Evolutionary conservation across 768 basidiomycete species (phyloP).

Genomic region (Lepiota subincarnata): DNA sequence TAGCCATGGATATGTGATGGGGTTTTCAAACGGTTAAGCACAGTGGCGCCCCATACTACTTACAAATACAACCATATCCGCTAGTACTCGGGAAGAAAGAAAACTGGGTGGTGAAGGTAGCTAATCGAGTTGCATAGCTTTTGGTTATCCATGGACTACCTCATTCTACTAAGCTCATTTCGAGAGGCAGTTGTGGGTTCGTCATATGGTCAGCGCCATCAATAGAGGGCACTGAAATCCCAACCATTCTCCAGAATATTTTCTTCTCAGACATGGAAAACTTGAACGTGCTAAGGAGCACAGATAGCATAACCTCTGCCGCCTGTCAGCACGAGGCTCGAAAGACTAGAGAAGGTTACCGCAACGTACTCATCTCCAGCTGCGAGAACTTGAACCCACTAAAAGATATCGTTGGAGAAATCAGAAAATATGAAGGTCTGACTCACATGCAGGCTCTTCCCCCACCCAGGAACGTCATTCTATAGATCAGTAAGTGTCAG

Average conservation of each 20-base stretch:
- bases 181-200: no score
- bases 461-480: constrained; percentile 43
- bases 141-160: no score
- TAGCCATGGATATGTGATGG: no score
- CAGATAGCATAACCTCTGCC: constrained; percentile 14
- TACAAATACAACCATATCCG: no score
- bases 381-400: constrained; percentile 10
- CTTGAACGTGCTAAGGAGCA: constrained; percentile 11
- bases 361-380: constrained; percentile 7
- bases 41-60: no score
- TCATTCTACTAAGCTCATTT: no score
- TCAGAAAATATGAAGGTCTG: neutral
- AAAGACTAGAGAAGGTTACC: neutral
- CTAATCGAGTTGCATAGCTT: no score
- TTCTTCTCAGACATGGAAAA: neutral
- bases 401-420: neutral
- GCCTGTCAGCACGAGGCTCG: neutral
- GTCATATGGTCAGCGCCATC: neutral
- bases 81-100: no score
- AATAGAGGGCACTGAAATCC: neutral
- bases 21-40: no score
- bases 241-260: constrained; percentile 11
- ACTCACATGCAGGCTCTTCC: constrained; percentile 35
- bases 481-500: constrained; percentile 6
- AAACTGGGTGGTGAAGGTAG: no score